phyloP scores from a whole-genome alignment of 495 filamentous ascomycete species.

The Collariella sp. region DNA sequence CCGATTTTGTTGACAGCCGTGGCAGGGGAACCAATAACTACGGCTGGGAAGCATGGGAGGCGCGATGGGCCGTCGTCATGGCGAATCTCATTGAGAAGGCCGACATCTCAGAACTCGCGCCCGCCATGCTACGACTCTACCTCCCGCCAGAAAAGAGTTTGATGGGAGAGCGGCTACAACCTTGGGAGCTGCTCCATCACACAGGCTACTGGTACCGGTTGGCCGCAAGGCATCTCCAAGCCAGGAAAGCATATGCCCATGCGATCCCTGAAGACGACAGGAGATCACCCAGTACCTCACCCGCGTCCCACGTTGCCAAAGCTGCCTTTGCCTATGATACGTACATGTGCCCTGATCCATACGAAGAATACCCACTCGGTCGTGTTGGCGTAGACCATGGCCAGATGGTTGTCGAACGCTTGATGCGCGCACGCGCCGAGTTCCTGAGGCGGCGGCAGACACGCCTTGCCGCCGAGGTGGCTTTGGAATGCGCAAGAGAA shows the following conservation, averaged over 20 bases:
- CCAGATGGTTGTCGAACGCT: conserved; percentile 48
- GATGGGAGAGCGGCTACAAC: conserved; percentile 56
- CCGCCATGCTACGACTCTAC: conserved; percentile 37
- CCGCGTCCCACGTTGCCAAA: conserved; percentile 57
- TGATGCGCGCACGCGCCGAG: conserved; percentile 54
- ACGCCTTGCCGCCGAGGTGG: conserved; percentile 58
- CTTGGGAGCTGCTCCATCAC: conserved; percentile 79
- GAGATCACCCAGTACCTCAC: conserved; percentile 54
- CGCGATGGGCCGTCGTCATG: conserved; percentile 75
- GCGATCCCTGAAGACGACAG: conserved; percentile 70
- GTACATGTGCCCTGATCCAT: conserved; percentile 72
- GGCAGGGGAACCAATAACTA: conserved; percentile 77
- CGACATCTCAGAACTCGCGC: conserved; percentile 39
- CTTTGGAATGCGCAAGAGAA: conserved; percentile 61
- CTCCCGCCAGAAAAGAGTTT: conserved; percentile 59
- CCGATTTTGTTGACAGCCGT: conserved; percentile 67
- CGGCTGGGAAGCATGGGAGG: conserved; percentile 82
- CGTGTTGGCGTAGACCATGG: conserved; percentile 57
- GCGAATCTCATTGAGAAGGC: conserved; percentile 63
- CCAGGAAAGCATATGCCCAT: conserved; percentile 51
- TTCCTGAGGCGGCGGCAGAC: conserved; percentile 55
- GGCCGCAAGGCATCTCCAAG: conserved; percentile 56
- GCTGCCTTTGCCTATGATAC: conserved; percentile 70
- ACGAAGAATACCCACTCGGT: conserved; percentile 56
- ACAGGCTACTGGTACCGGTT: conserved; percentile 76